Evolutionary conservation across 768 basidiomycete species (phyloP).

Genomic region (Mrakia frigida): DNA sequence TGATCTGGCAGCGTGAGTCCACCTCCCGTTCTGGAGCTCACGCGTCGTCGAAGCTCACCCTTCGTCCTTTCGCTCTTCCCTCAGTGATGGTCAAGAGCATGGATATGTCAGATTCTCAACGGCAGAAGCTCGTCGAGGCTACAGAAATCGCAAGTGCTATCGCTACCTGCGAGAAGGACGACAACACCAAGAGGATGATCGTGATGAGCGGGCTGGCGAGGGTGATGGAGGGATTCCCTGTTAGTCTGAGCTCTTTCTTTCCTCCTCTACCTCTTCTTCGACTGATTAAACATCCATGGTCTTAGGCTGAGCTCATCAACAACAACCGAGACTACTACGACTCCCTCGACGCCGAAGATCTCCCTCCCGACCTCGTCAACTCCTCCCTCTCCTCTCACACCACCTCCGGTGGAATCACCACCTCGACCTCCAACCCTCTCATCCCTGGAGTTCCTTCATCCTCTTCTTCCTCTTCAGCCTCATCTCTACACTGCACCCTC

Average conservation of each 20-base stretch:
- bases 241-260: conserved; percentile 34
- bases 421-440: conserved; percentile 18
- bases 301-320: conserved; percentile 70
- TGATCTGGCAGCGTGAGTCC: conserved; percentile 65
- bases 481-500: conserved; percentile 70
- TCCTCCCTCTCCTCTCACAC: conserved; percentile 35
- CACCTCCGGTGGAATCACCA: conserved; percentile 6
- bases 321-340: conserved; percentile 82
- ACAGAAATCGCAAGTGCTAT: conserved; percentile 84
- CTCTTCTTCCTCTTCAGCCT: neutral
- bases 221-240: conserved; percentile 83
- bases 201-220: conserved; percentile 54
- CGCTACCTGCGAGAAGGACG: conserved; percentile 84
- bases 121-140: conserved; percentile 71
- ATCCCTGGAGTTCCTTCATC: neutral
- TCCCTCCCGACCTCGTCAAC: conserved; percentile 37
- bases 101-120: conserved; percentile 68
- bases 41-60: neutral
- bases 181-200: conserved; percentile 84
- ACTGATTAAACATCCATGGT: neutral
- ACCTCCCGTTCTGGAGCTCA: neutral
- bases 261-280: neutral
- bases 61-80: neutral
- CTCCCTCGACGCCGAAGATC: conserved; percentile 87
- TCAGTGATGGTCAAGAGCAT: conserved; percentile 83